Base-by-base conservation (phyloP, 1,284 basidiomycete species). In the Cryptococcus depauperatus region DNA sequence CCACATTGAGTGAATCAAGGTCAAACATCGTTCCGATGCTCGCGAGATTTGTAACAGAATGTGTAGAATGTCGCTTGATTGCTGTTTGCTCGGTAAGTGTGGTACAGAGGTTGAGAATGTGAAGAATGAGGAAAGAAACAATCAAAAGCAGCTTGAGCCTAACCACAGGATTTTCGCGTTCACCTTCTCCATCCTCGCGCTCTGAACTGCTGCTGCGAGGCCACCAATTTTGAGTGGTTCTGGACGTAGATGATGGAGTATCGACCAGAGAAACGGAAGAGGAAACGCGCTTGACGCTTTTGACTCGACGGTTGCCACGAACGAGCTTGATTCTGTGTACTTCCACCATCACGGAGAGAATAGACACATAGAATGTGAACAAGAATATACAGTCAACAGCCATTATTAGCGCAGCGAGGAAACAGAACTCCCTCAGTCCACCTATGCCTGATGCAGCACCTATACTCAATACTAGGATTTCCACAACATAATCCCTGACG, bases 341-440 rank as follows among this genome's bases (percentile, higher is more conserved):
- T 76, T 97, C 93, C 57, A 97, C 84, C 85, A 97, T 95, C 66
- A 98, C 79, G 33, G 82, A 83, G 51, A 98, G 74, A 48, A 97
- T 81, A 3, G 87, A 83, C 1, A 86, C 79, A 66, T 92, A 86
- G 72, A 96, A 95, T 0, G 88, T 88, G 69, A 85, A 85, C 52
- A 96, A 79, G 68, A 91, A 78, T 41, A 90, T 62, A 68, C 90
- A 95, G 69, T 98, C 93, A 45, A 90, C 78, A 9, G 78, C 77
- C 44, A 98, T 76, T 44, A 89, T 79, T 28, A 97, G 71, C 1
- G 89, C 90, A 35, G 69, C 92, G 13, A 98, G 79, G 26, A 90
- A 85, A 69, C 93, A 98, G 61, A 97, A 95, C 70, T 98, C 92
- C 56, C 81, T 83, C 41, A 98, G 75, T 5, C 95, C 95, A 26